phyloP scores from a whole-genome alignment of 2,329 filamentous ascomycete genomes.

The Dactylonectria estremocensis region DNA sequence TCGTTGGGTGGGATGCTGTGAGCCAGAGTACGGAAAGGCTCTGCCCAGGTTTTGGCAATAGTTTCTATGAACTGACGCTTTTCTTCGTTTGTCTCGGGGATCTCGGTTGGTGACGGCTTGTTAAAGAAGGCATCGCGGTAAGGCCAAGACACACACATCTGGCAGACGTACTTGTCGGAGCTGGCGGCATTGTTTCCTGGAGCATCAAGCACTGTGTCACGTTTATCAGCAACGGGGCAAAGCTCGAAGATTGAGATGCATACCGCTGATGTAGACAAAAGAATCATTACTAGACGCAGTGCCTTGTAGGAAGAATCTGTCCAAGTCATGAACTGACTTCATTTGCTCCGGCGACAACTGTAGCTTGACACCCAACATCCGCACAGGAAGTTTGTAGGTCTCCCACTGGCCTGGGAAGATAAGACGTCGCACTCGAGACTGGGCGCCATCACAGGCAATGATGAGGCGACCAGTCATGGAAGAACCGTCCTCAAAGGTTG shows the following conservation, averaged over 20 bases:
- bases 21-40: slow-evolving; percentile 63
- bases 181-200: slow-evolving; percentile 58
- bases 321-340: slow-evolving; percentile 60
- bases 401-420: slow-evolving; percentile 54
- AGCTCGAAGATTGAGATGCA: slow-evolving; percentile 25
- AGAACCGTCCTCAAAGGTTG: slow-evolving; percentile 63
- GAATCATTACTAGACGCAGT: slow-evolving; percentile 65
- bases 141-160: slow-evolving; percentile 69
- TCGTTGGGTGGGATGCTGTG: slow-evolving; percentile 58
- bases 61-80: slow-evolving; percentile 59
- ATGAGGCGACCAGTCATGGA: slow-evolving; percentile 59
- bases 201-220: slow-evolving; percentile 61
- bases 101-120: slow-evolving; percentile 50
- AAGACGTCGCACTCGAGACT: slow-evolving; percentile 58
- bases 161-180: slow-evolving; percentile 59
- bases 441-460: slow-evolving; percentile 66
- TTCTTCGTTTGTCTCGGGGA: slow-evolving; percentile 58
- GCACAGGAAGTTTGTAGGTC: slow-evolving; percentile 62
- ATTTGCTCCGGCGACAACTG: slow-evolving; percentile 59
- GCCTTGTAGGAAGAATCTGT: slow-evolving; percentile 70
- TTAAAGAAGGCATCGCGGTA: slow-evolving; percentile 54
- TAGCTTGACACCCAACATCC: slow-evolving; percentile 63
- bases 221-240: not conserved
- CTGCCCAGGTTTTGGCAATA: slow-evolving; percentile 63
- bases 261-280: slow-evolving; percentile 68